phyloP scores from a whole-genome alignment of 805 yeast genomes.

The Pichia exigua region DNA sequence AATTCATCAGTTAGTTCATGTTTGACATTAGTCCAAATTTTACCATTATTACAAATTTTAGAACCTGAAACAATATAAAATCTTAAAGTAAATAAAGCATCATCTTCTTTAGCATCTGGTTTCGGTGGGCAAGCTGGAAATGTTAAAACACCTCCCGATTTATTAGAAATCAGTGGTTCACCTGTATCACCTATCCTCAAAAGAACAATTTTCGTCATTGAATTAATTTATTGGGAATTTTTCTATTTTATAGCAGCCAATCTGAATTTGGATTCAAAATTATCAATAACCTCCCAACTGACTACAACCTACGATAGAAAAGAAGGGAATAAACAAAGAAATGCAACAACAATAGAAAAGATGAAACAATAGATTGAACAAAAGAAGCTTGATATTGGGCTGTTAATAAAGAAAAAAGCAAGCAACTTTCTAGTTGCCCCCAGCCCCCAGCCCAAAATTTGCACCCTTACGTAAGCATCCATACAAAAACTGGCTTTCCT shows the following conservation, averaged over 20 bases:
- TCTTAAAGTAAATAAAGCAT: constrained; percentile 40
- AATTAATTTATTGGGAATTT: not conserved
- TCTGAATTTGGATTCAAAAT: too few species aligned
- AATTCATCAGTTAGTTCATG: constrained; percentile 34
- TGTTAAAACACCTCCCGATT: constrained; percentile 40
- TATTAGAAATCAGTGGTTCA: constrained; percentile 32
- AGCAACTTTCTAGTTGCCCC: not conserved
- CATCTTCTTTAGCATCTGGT: constrained; percentile 24
- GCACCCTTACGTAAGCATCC: not conserved
- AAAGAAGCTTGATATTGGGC: not conserved
- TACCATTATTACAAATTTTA: constrained; percentile 60
- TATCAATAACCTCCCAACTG: not conserved
- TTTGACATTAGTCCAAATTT: constrained; percentile 70
- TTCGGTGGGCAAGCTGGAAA: constrained; percentile 40
- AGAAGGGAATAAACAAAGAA: too few species aligned
- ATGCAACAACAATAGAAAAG: too few species aligned
- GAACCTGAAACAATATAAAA: constrained; percentile 72
- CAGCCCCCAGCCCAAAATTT: not conserved
- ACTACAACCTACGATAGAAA: not conserved
- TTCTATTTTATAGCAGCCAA: not conserved
- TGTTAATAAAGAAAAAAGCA: not conserved
- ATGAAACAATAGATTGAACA: not conserved
- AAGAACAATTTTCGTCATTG: constrained; percentile 34
- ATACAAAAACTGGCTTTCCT: not conserved
- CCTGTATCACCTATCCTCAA: constrained; percentile 42